A percentile compares a stretch with the other conserved stretches of the same genome.
Conservation (phyloP, 2,329 filamentous ascomycete species). For the Cladosporium sp. region DNA sequence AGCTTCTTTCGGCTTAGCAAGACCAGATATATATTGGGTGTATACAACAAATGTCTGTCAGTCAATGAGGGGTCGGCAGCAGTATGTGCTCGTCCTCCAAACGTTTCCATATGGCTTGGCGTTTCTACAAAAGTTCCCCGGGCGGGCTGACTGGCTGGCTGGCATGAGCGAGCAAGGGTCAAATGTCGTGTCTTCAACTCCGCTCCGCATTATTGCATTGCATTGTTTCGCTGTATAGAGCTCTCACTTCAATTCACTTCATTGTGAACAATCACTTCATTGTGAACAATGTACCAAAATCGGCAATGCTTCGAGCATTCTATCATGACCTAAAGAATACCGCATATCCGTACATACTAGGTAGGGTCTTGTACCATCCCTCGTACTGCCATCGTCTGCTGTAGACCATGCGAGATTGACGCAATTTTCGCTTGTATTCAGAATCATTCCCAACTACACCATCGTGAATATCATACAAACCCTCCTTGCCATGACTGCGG, state of each 20-base stretch:
- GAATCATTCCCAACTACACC: not conserved
- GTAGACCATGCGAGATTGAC: not conserved
- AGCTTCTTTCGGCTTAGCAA: not conserved
- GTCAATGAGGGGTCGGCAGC: constrained; percentile 8
- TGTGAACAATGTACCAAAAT: not conserved
- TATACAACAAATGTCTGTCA: not conserved
- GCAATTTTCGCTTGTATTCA: not conserved
- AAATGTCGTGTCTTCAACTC: constrained; percentile 1
- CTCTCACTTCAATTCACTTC: not conserved
- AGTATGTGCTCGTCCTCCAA: constrained; percentile 8
- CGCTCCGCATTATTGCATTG: not conserved
- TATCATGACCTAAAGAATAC: not conserved
- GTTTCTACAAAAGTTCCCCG: constrained; percentile 5
- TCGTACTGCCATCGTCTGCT: not conserved
- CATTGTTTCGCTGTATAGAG: not conserved
- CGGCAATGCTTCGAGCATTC: not conserved
- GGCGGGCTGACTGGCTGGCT: not conserved
- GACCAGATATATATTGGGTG: not conserved
- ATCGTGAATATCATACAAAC: not conserved
- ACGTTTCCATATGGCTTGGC: constrained; percentile 10
- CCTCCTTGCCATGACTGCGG: not conserved
- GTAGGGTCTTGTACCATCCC: not conserved
- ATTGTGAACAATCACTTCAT: not conserved
- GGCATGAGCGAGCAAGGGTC: not conserved
- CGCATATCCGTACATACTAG: not conserved